Base-by-base conservation (phyloP, 805 yeast genomes). In the Ogataea naganishii region DNA sequence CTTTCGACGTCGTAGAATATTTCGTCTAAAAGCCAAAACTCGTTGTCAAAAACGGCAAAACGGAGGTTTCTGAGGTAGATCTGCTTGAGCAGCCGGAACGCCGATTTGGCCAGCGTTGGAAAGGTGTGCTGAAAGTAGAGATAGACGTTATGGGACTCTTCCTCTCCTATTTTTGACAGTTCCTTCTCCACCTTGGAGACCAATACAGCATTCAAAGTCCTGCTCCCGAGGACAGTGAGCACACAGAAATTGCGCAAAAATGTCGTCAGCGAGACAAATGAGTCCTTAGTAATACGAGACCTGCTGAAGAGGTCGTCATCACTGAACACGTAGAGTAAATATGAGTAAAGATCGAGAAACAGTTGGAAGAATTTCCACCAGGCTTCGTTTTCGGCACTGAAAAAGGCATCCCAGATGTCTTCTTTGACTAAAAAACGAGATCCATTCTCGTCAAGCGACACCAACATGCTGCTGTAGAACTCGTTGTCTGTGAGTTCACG, bases 21-120 rank as follows among this genome's bases (percentile, higher is more conserved):
- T 12, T 29, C 30, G 4, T 38, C 24, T 13, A 67, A 40, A 27
- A 58, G 35, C 94, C 94, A 84, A 39, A 77, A 69, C 3, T 53
- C 56, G 2, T 50, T 48, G 0, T 62, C 62, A 17, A 80, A 51
- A 24, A 79, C 62, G 3, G 58, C 50, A 32, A 80, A 54, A 29
- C 89, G 61, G n/a, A 79, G 58, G 41, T 83, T 80, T 30, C 81
- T 69, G 33, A 69, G 45, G 47, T 80, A 76, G 1, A 83, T 49
- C 47, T 80, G 88, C 31, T 77, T 70, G 30, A 80, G 50, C 3
- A 80, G 62, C 17, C 64, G 56, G n/a, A 75, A 47, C 0, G 80
- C 57, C 1, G 66, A 46, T 4, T 45, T 47, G 3, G 42, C 47
- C 10, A 36, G 34, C 8, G 25, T 30, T 25, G 37, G 34, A 29